These are phyloP conservation scores for Pichia cactophila DNA, from an alignment of 1,139 yeast species.

Conservation along the genomic window DNA sequence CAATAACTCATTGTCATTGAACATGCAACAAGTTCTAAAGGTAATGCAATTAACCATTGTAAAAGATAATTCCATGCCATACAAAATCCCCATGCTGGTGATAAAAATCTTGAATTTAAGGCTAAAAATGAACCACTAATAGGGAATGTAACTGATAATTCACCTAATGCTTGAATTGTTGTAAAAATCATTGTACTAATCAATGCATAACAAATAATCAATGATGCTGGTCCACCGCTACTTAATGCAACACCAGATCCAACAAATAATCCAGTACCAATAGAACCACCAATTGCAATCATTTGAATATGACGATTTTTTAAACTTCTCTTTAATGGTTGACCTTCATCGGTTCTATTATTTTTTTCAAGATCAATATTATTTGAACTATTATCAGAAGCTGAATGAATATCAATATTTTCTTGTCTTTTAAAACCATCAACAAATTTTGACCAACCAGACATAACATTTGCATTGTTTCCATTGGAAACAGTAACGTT, in stretches of 20 bases:
- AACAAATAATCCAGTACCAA: conserved; percentile 56
- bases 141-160: conserved; percentile 51
- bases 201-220: conserved; percentile 44
- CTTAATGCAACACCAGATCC: conserved; percentile 54
- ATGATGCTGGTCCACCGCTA: conserved; percentile 57
- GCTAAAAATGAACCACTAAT: conserved; percentile 60
- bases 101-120: conserved; percentile 51
- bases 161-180: conserved; percentile 55
- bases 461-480: too few species aligned
- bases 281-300: conserved; percentile 80
- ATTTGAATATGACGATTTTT: conserved; percentile 59
- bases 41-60: conserved; percentile 60
- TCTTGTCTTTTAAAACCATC: conserved; percentile 12
- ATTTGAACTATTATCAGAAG: conserved; percentile 40
- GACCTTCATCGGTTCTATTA: conserved; percentile 26
- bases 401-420: conserved; percentile 16
- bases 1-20: conserved; percentile 58
- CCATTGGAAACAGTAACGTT: neutral
- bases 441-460: conserved; percentile 3
- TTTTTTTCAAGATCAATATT: conserved; percentile 54
- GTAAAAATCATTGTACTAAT: conserved; percentile 44
- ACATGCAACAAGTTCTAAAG: conserved; percentile 62
- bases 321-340: conserved; percentile 47
- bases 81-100: conserved; percentile 66
- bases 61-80: conserved; percentile 60